phyloP scores from a whole-genome alignment of 495 filamentous ascomycete genomes.

The Neurospora intermedia region DNA sequence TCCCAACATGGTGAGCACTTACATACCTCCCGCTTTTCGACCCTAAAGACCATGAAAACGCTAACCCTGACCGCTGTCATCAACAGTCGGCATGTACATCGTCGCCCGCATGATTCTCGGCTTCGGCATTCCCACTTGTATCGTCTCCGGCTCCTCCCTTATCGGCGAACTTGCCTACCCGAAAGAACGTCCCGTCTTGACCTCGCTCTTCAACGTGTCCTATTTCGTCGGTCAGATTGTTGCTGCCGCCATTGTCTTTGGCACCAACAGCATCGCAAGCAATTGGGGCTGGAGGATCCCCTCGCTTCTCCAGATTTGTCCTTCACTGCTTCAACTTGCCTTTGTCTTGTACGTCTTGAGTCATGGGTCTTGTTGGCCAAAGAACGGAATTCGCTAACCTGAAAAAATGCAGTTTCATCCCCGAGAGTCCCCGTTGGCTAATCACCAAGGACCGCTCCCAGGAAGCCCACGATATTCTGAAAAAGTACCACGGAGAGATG shows the following conservation, averaged over 20 bases:
- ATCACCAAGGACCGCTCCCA: conserved; percentile 48
- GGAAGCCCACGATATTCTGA: conserved; percentile 46
- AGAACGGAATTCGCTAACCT: not conserved
- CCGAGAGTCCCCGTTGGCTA: conserved; percentile 51
- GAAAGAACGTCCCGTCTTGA: conserved; percentile 54
- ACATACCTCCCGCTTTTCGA: too few relatives aligned
- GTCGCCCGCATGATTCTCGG: conserved; percentile 55
- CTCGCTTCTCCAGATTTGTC: conserved; percentile 45
- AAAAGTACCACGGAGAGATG: conserved; percentile 53
- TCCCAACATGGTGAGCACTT: conserved; percentile 25
- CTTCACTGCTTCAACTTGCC: conserved; percentile 46
- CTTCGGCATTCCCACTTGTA: conserved; percentile 54
- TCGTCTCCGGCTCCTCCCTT: conserved; percentile 51
- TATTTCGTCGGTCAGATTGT: conserved; percentile 55
- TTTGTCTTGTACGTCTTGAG: conserved; percentile 29
- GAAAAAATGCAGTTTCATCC: conserved; percentile 31
- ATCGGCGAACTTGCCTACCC: conserved; percentile 59
- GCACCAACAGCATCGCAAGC: conserved; percentile 43
- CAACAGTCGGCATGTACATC: conserved; percentile 49
- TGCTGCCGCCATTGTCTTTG: conserved; percentile 50
- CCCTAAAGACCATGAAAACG: too few relatives aligned
- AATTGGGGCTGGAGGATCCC: conserved; percentile 60
- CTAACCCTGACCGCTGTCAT: not conserved
- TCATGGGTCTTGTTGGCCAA: not conserved
- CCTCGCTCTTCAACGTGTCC: conserved; percentile 55